Conservation (phyloP, 2,329 filamentous ascomycete genomes). For the Cladobotryum protrusum region DNA sequence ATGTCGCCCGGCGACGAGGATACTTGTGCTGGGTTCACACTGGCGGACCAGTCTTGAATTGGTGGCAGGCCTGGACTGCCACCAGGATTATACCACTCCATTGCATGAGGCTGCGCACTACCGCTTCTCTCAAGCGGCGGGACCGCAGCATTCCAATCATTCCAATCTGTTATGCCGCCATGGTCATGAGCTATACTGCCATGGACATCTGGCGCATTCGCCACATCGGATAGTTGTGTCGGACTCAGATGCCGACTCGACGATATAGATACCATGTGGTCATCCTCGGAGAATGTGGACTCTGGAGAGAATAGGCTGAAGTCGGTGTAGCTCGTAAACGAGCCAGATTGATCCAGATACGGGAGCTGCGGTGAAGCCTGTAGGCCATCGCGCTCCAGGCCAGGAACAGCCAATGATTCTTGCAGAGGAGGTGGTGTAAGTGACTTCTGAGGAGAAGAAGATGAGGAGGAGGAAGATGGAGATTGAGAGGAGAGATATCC, state of each 20-base stretch:
- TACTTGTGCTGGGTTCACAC: not conserved
- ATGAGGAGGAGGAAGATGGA: slow-evolving; percentile 21
- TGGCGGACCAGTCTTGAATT: not conserved
- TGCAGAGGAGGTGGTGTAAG: slow-evolving; percentile 20
- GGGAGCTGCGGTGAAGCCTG: slow-evolving; percentile 24
- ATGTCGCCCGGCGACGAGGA: not conserved
- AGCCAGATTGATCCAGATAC: slow-evolving; percentile 27
- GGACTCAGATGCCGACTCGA: slow-evolving; percentile 9
- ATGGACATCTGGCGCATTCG: not conserved
- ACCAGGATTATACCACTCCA: slow-evolving; percentile 8
- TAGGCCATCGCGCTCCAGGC: slow-evolving; percentile 5
- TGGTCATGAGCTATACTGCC: not conserved
- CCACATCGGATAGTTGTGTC: slow-evolving; percentile 3
- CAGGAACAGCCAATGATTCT: slow-evolving; percentile 13
- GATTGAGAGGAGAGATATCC: slow-evolving; percentile 36
- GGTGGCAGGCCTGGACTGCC: not conserved
- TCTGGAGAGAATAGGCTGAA: slow-evolving; percentile 51
- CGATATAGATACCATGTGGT: slow-evolving; percentile 31
- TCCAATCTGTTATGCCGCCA: slow-evolving; percentile 4
- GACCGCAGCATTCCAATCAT: not conserved
- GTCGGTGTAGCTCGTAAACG: slow-evolving; percentile 40
- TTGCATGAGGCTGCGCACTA: not conserved
- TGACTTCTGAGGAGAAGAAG: slow-evolving; percentile 20
- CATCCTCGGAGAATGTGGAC: slow-evolving; percentile 44
- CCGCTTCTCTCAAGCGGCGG: slow-evolving; percentile 1